Base-by-base conservation (phyloP, 306 rosid species). In the Malus orientalis region DNA sequence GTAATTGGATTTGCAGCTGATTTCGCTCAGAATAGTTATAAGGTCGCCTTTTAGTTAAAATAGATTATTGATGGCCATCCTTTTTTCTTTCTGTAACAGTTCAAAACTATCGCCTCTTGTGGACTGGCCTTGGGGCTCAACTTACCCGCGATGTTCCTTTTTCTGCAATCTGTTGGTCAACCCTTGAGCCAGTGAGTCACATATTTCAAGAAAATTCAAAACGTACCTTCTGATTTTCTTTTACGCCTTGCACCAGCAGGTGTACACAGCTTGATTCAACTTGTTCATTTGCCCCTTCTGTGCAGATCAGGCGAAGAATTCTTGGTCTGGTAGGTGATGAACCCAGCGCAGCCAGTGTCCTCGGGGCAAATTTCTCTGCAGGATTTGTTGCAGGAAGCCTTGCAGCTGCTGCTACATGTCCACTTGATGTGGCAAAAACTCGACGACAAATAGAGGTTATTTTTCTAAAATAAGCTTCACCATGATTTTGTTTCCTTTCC, bases 101-200 rank as follows among this genome's bases (percentile, higher is more conserved):
- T 5, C 89, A 85, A 79, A 82, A 72, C 77, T 95, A 83, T 71
- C 92, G 96, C 16, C 38, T 81, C 75, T 89, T 89, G 88, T 95
- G 99, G 99, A 90, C 97, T 66, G 99, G 99, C 79, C 93, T 95
- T n/a, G 99, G 99, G 51, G 97, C 97, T 45, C 97, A 92, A 79
- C 92, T 95, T 76, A 81, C 90, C 78, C 91, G 99, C 33, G 99
- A 95, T 82, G 97, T 90, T 83, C 99, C 99, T 55, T 95, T 84
- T 80, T 95, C 99, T 84, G 97, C 96, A 61, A 88, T 95, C 82
- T 95, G 97, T 87, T 95, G 99, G 99, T 78, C 97, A 55, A 89
- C 93, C 68, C 97, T 95, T 65, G 99, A 95, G 85, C 99, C 96
- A 18, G 99, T 95, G 81, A 85, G 89, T 81, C 58, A 42, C 54